Evolutionary conservation across 2,329 filamentous ascomycete species (phyloP).

Genomic region (Teratosphaeriaceae sp.): DNA sequence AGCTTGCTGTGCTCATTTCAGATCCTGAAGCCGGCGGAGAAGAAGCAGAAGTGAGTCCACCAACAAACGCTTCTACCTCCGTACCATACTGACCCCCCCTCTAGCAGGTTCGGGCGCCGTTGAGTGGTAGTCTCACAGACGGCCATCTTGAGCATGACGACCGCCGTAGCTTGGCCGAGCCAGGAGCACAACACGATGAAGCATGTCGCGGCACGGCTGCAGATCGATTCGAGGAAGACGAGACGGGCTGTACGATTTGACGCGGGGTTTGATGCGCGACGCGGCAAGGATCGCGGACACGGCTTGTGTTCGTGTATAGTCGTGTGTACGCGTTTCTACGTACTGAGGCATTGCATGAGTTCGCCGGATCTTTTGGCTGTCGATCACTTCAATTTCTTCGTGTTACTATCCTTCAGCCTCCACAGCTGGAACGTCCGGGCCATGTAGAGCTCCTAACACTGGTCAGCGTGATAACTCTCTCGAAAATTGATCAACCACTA

Average conservation of each 20-base stretch:
- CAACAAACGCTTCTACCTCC: constrained; percentile 38
- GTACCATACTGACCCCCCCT: constrained; percentile 14
- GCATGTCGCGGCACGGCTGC: not conserved
- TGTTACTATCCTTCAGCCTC: constrained; percentile 31
- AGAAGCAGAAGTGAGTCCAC: constrained; percentile 98
- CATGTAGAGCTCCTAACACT: constrained; percentile 37
- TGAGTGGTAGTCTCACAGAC: constrained; percentile 38
- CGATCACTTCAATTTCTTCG: constrained; percentile 20
- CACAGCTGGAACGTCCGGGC: constrained; percentile 47
- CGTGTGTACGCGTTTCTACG: constrained; percentile 2
- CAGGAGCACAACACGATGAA: not conserved
- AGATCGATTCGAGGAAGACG: not conserved
- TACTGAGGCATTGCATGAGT: not conserved
- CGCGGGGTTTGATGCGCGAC: constrained; percentile 1
- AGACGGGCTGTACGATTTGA: constrained; percentile 7
- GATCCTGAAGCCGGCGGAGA: constrained; percentile 99
- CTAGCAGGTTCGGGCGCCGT: constrained; percentile 95
- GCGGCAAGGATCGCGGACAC: not conserved
- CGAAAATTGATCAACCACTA: constrained; percentile 1
- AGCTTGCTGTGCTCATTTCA: constrained; percentile 98
- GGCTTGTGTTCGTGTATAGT: not conserved
- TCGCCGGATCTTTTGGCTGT: not conserved
- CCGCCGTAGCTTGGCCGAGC: constrained; percentile 1
- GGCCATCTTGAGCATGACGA: not conserved
- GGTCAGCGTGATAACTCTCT: constrained; percentile 22